Percentiles rank a stretch among this genome's conserved stretches.
Conservation (phyloP, 495 filamentous ascomycete genomes). For the Aspergillus bridgeri region DNA sequence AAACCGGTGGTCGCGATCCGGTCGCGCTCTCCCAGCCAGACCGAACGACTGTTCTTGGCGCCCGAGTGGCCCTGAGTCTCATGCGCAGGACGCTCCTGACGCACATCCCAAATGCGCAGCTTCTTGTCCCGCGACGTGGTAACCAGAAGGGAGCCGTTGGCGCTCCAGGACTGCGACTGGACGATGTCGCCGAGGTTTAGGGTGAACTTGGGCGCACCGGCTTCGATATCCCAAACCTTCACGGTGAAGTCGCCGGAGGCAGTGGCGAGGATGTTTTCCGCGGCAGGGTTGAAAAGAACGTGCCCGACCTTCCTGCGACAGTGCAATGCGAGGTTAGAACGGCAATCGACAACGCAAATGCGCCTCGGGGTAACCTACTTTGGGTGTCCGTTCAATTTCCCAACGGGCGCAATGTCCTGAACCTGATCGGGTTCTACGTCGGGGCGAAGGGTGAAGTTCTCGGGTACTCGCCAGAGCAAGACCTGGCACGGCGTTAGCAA, state of each 20-base stretch:
- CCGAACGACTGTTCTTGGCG: slow-evolving; percentile 92
- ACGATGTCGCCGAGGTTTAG: slow-evolving; percentile 87
- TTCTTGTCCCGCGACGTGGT: slow-evolving; percentile 98
- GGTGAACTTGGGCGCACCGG: slow-evolving; percentile 65
- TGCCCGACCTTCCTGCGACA: slow-evolving; percentile 82
- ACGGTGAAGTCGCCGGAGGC: slow-evolving; percentile 93
- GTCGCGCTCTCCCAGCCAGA: slow-evolving; percentile 96
- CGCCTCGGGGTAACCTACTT: slow-evolving; percentile 34
- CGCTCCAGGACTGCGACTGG: slow-evolving; percentile 94
- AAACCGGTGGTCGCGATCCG: slow-evolving; percentile 94
- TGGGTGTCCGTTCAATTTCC: slow-evolving; percentile 67
- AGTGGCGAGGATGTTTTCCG: slow-evolving; percentile 92
- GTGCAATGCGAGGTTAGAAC: slow-evolving; percentile 17
- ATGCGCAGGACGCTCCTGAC: slow-evolving; percentile 83
- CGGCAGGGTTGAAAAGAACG: slow-evolving; percentile 94
- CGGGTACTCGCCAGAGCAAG: slow-evolving; percentile 92
- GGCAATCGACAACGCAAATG: not conserved
- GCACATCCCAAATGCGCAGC: slow-evolving; percentile 92
- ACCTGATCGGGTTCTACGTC: slow-evolving; percentile 73
- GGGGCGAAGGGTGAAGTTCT: slow-evolving; percentile 77
- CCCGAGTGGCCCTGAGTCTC: slow-evolving; percentile 83
- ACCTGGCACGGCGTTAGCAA: slow-evolving; percentile 46
- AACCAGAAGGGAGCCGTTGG: slow-evolving; percentile 81
- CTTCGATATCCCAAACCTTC: slow-evolving; percentile 92
- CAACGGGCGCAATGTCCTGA: slow-evolving; percentile 73